Evolutionary conservation across 106 monocot species (phyloP), one percentile per base, ranked within the genome.

Genomic region (Platanthera guangdongensis): DNA sequence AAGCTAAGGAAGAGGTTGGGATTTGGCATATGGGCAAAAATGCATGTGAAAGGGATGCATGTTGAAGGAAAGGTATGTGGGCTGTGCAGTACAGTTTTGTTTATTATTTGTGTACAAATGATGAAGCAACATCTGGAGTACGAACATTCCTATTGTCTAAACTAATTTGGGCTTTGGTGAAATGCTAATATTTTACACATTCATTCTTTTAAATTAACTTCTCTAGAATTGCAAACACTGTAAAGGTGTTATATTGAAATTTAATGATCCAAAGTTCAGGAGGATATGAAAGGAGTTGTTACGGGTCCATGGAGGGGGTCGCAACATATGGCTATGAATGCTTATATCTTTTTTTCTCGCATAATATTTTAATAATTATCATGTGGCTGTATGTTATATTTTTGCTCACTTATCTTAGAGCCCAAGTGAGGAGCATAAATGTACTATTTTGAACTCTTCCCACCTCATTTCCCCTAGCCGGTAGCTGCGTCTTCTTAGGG

Each of bases 11-110:
- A 95, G 82, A 82, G 85, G 71, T 68, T 95, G 68, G 93, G 90
- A 14, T 86, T 96, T 77, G 93, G 95, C 47, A 84, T 96, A 46
- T 87, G 85, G 82, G 77, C 95, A 82, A 91, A 89, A 68, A 85
- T 96, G 93, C 93, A 96, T 81, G 71, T 96, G 16, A 96, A 93
- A 63, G 81, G 93, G 74, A 96, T 96, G 89, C 95, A 91, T 86
- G 75, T 96, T 55, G 95, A 96, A 84, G 95, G 95, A 74, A 93
- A 93, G 95, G 93, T 90, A 82, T 72, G 69, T 71, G 7, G 8
- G 59, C 21, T 60, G n/a, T 60, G 7, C 6, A 19, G 59, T 19
- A 18, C n/a, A 60, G 11, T 19, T 19, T 60, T 60, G 59, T 60
- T 60, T 7, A 9, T 59, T 59, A 21, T 59, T 59, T 11, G 8